Base-by-base conservation (phyloP, 768 basidiomycete genomes). In the Trametes punicea region DNA sequence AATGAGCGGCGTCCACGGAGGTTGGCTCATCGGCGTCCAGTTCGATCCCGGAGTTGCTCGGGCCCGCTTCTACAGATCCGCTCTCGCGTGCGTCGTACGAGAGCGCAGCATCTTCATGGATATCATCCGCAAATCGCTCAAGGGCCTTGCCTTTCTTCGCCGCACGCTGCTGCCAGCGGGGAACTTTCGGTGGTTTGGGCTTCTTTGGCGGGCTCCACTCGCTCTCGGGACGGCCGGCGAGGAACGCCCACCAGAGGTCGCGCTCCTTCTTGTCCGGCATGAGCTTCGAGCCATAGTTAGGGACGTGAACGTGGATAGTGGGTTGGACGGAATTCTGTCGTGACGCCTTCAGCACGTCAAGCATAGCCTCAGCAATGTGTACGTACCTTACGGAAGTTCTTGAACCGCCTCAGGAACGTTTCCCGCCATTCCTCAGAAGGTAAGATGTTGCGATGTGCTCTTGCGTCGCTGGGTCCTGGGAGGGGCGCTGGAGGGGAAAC, bases 161-260 rank as follows among this genome's bases (percentile, higher is more conserved):
- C 41, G n/a, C 61, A 21, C 39, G 57, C 49, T 55, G 48, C 39
- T 64, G 51, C 55, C 53, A 51, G 15, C 55, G 54, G 16, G 55
- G 44, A 16, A 38, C 40, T 47, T 68, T 73, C 41, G 64, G 49
- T 50, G 50, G 62, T 46, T 70, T 71, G 9, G 60, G 64, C 49
- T 68, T 67, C 57, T 79, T 82, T 10, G 78, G 74, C 20, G 79
- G 75, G 64, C 78, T 79, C 89, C 89, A 91, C 38, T 80, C 82
- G 29, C 77, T 75, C 64, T 82, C 80, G n/a, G 87, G 83, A 60
- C 75, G 74, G 30, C 89, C 90, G 41, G 81, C 73, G 5, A 93
- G 70, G 61, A 84, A 93, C 15, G 79, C 77, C 90, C 90, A 92
- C 90, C 90, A 93, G 16, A 75, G 70, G 59, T 89, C 86, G 52